phyloP scores from a whole-genome alignment of 2,329 filamentous ascomycete species.

The Ophiostoma piceae region DNA sequence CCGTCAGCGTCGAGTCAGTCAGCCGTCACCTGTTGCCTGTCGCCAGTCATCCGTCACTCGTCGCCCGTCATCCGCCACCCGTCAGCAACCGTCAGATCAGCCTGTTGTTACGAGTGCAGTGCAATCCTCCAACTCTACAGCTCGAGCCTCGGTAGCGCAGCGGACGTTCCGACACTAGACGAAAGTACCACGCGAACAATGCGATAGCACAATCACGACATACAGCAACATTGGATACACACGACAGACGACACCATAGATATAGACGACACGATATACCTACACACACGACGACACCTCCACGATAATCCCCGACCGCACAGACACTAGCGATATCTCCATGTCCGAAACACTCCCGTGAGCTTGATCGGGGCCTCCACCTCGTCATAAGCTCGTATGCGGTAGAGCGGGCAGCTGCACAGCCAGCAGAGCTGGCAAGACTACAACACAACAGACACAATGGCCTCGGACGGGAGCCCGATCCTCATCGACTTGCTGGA shows the following conservation, averaged over 20 bases:
- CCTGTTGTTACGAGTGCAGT: no score
- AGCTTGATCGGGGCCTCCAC: constrained; percentile 7
- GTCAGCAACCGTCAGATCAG: background rate
- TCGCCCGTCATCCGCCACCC: background rate
- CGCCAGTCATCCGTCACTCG: background rate
- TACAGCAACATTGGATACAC: background rate
- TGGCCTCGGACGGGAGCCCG: constrained; percentile 13
- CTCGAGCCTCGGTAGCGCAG: background rate
- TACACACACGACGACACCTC: background rate
- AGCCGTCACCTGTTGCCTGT: background rate
- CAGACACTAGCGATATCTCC: background rate
- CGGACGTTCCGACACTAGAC: background rate
- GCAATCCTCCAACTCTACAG: no score
- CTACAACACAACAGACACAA: background rate
- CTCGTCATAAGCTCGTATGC: background rate
- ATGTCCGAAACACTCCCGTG: background rate
- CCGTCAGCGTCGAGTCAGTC: background rate
- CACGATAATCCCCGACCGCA: background rate
- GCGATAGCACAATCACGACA: background rate
- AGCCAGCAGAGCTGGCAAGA: background rate
- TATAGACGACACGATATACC: background rate
- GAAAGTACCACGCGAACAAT: background rate
- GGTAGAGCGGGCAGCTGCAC: background rate
- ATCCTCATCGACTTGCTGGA: constrained; percentile 13
- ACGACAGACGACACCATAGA: background rate